Evolutionary conservation across 1,139 yeast species (phyloP).

Genomic region (Hemisphaericaspora xylofermentans): DNA sequence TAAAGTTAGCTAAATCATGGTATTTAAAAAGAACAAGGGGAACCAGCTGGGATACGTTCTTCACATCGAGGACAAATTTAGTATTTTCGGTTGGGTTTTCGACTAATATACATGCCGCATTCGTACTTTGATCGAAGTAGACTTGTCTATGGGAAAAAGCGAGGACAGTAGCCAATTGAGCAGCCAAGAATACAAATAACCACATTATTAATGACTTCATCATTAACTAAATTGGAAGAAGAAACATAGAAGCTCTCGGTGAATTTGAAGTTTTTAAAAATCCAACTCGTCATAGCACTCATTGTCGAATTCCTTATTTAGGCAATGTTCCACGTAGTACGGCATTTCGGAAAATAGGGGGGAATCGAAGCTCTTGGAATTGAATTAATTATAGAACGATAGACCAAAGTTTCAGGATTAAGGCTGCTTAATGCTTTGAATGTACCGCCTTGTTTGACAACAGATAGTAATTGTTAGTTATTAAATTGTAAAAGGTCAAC

Average conservation of each 20-base stretch:
- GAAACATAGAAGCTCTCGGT: neutral
- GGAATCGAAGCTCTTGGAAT: too few species aligned
- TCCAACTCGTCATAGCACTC: too few species aligned
- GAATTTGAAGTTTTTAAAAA: too few species aligned
- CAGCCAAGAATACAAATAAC: neutral
- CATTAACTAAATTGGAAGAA: neutral
- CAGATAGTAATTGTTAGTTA: too few species aligned
- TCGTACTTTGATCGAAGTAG: constrained; percentile 11
- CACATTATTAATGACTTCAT: neutral
- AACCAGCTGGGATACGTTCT: constrained; percentile 7
- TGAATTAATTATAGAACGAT: too few species aligned
- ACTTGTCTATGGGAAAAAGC: constrained; percentile 12
- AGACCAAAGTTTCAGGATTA: too few species aligned
- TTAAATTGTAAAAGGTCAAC: too few species aligned
- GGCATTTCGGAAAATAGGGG: too few species aligned
- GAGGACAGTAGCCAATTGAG: constrained; percentile 9
- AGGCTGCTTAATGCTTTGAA: too few species aligned
- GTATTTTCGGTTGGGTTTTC: constrained; percentile 9
- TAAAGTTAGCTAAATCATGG: constrained; percentile 10
- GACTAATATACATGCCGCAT: constrained; percentile 15
- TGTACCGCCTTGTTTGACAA: too few species aligned
- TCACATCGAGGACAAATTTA: constrained; percentile 9
- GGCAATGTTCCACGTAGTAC: too few species aligned
- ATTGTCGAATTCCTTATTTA: neutral
- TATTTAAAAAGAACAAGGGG: constrained; percentile 15